phyloP scores from a whole-genome alignment of 2,329 filamentous ascomycete genomes.

The Pyrenophora teres region DNA sequence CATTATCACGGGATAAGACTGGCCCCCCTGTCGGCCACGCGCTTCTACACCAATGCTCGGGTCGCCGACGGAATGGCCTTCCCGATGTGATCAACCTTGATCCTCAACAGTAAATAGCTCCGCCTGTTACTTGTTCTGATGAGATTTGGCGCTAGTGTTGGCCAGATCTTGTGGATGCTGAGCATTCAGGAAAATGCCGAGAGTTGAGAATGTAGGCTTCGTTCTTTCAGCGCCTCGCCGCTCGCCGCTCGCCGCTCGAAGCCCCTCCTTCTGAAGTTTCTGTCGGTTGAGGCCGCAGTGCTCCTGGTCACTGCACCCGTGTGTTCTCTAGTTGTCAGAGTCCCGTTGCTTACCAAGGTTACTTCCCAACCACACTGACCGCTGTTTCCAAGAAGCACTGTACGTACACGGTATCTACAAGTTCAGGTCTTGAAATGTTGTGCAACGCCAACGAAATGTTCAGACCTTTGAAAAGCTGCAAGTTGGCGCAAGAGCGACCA shows the following conservation, averaged over 20 bases:
- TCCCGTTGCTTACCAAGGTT: background rate
- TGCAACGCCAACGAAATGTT: conserved; percentile 25
- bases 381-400: conserved; percentile 3
- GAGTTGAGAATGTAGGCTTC: too few species aligned
- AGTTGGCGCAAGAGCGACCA: conserved; percentile 12
- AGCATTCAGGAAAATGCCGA: too few species aligned
- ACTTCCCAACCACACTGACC: background rate
- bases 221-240: too few species aligned
- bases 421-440: conserved; percentile 13
- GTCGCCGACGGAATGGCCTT: conserved; percentile 8
- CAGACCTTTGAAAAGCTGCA: conserved; percentile 12
- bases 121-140: background rate
- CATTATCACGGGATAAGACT: conserved; percentile 5
- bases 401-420: conserved; percentile 21
- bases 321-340: background rate
- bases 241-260: too few species aligned
- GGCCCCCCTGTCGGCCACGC: conserved; percentile 7
- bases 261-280: too few species aligned
- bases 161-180: too few species aligned
- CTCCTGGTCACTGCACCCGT: background rate
- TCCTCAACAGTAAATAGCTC: background rate
- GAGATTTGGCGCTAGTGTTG: too few species aligned
- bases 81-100: conserved; percentile 5
- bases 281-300: too few species aligned
- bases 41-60: background rate